Base-by-base conservation (phyloP, 2,329 filamentous ascomycete species). In the Fusarium graminum region DNA sequence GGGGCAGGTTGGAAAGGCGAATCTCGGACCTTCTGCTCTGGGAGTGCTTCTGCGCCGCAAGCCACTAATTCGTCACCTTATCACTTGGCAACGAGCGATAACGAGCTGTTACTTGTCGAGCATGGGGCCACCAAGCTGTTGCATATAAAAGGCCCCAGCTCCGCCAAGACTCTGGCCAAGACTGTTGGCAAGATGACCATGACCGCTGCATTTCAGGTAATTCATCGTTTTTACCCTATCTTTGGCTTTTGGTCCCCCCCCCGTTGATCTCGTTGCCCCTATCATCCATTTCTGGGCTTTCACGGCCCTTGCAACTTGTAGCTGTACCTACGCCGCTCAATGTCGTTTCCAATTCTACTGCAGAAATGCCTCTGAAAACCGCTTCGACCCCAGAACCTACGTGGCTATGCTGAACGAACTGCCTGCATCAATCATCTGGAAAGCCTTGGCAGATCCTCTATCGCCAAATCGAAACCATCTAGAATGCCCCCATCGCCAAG, bases 151-250 rank as follows among this genome's bases (percentile, higher is more conserved):
- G 13, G 39, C 43, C 49, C 43, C 50, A 25, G 39, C 50, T 36
- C 51, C 58, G 59, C 59, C 58, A 63, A 63, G 59, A 62, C 55
- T 60, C 30, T n/a, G 26, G 55, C 39, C 38, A 53, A 61, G 29
- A 61, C 34, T 62, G 43, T 22, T 63, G 29, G 39, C 51, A 63
- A 57, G 7, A 56, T 63, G 50, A 57, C 42, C 34, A 56, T 63
- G 50, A 57, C 42, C 34, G 26, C 50, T 47, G 26, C 52, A 41
- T 47, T 46, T 41, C 38, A 47, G 32, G 46, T 29, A 45, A 53
- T 17, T n/a, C 39, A 14, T 54, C 19, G 32, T 26, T 16, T n/a
- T 29, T 36, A 46, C 40, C n/a, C 19, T 63, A 49, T 63, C 43
- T 53, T 46, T 52, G n/a, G 30, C 39, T 39, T 25, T 12, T 25